Evolutionary conservation across 257 asterid species (phyloP), one percentile per base, ranked within the genome.

Genomic region (Oldenlandia corymbosa): DNA sequence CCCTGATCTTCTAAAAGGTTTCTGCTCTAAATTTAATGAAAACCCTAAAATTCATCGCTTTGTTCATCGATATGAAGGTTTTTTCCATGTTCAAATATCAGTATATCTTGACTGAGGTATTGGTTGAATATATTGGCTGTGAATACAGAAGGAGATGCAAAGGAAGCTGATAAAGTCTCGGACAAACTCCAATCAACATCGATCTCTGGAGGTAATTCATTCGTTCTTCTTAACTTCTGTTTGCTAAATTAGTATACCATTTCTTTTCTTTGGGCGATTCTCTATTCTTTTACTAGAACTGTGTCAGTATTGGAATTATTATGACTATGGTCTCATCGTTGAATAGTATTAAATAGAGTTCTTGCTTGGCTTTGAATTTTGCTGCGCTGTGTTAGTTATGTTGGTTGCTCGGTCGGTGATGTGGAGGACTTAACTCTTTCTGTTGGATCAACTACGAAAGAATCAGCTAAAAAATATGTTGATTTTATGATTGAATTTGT

Each of bases 1-100:
- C 62, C 99, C 99, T 56, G 96, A 89, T 76, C 94, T 92, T 56
- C 66, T 81, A 62, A 87, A 83, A 85, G 96, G 99, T 92, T 24
- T 32, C 60, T 16, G 39, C 24, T 52, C 47, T n/a, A 47, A 31
- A 34, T 58, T 11, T 16, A 31, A 36, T 12, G 37, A 41, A 17
- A 69, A 70, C 70, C 73, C 77, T 78, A 68, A 62, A 23, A 13
- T 39, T 23, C 48, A 43, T n/a, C 48, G 28, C 34, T 7, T 51
- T 27, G 7, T 53, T 32, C 27, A 5, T 46, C 9, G 1, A 4
- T 17, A 18, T 46, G 24, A n/a, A n/a, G n/a, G n/a, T 17, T 7
- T 5, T 46, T 46, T 46, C 2, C 5, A 46, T 54, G 30, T 14
- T 10, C 41, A 24, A 58, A 17, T 55, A 23, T 30, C 36, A 28